These are phyloP conservation scores for Jamesozyma rosinii DNA, from an alignment of 805 yeast genomes.

Conservation along the genomic window DNA sequence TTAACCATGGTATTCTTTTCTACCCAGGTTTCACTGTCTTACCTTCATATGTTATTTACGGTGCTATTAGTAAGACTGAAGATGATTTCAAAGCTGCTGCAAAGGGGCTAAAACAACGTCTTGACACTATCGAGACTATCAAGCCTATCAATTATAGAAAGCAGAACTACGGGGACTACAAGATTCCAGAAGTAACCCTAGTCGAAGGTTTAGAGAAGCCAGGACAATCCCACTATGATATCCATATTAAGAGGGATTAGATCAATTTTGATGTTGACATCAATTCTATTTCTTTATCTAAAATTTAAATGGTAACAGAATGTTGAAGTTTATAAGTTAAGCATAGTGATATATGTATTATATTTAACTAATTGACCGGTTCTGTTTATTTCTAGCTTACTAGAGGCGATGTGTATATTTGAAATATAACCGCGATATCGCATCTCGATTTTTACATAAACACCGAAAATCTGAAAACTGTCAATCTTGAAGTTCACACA, in stretches of 20 bases:
- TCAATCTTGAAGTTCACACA: no score
- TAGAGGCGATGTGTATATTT: no score
- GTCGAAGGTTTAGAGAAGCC: conserved; percentile 13
- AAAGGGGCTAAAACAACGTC: conserved; percentile 5
- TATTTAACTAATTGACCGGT: no score
- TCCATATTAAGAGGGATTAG: conserved; percentile 8
- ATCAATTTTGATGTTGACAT: background rate
- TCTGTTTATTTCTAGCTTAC: no score
- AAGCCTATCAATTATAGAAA: conserved; percentile 14
- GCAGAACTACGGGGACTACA: conserved; percentile 19
- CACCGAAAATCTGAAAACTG: no score
- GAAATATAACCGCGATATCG: no score
- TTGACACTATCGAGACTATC: conserved; percentile 6
- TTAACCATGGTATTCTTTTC: conserved; percentile 19
- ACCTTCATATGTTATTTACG: conserved; percentile 14
- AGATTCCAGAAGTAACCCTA: conserved; percentile 6
- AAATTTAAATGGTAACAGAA: no score
- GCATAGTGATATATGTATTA: no score
- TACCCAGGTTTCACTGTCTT: conserved; percentile 20
- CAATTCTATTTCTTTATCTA: background rate
- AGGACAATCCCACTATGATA: conserved; percentile 8
- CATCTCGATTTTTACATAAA: no score
- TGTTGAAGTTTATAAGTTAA: no score
- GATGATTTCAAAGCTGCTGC: conserved; percentile 1
- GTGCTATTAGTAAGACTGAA: conserved; percentile 4